phyloP scores from a whole-genome alignment of 2,329 filamentous ascomycete genomes.

The Simplicillium sp. region DNA sequence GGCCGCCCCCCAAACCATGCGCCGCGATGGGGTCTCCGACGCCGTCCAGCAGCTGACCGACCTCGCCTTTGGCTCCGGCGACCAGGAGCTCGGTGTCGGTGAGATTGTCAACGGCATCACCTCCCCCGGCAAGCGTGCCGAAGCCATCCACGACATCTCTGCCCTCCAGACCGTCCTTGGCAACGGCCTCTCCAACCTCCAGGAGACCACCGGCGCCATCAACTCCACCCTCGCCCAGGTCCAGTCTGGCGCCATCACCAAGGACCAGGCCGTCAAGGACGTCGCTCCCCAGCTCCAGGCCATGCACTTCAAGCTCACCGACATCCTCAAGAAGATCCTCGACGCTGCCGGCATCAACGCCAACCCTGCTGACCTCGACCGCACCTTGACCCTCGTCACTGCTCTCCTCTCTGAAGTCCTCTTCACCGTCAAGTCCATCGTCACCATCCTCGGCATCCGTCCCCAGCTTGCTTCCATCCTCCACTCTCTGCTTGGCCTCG shows the following conservation, averaged over 20 bases:
- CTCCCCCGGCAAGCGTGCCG: slow-evolving; percentile 2
- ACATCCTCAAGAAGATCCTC: slow-evolving; percentile 14
- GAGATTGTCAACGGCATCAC: slow-evolving; percentile 2
- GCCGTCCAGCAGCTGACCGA: slow-evolving; percentile 1
- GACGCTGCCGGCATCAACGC: slow-evolving; percentile 12
- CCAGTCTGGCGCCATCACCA: slow-evolving; percentile 11
- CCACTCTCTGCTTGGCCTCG: slow-evolving; percentile 16
- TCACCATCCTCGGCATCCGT: slow-evolving; percentile 11
- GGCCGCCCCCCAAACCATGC: slow-evolving; percentile 9
- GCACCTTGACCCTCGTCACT: slow-evolving; percentile 12
- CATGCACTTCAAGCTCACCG: slow-evolving; percentile 12
- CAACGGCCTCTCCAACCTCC: slow-evolving; percentile 2
- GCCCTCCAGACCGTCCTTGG: slow-evolving; percentile 4
- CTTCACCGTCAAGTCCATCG: slow-evolving; percentile 3
- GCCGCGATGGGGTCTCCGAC: slow-evolving; percentile 1
- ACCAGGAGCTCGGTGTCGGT: slow-evolving; percentile 2
- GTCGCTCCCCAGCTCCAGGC: slow-evolving; percentile 9
- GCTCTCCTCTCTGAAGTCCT: slow-evolving; percentile 9
- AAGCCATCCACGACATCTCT: background rate
- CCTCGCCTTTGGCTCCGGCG: background rate
- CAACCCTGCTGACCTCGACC: slow-evolving; percentile 13
- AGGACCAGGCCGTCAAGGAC: slow-evolving; percentile 11
- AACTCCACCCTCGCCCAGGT: slow-evolving; percentile 12
- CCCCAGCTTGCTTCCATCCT: slow-evolving; percentile 15
- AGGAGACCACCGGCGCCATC: slow-evolving; percentile 5